Conservation (phyloP, 179 eudicot genomes). For the Actinidia chinensis region DNA sequence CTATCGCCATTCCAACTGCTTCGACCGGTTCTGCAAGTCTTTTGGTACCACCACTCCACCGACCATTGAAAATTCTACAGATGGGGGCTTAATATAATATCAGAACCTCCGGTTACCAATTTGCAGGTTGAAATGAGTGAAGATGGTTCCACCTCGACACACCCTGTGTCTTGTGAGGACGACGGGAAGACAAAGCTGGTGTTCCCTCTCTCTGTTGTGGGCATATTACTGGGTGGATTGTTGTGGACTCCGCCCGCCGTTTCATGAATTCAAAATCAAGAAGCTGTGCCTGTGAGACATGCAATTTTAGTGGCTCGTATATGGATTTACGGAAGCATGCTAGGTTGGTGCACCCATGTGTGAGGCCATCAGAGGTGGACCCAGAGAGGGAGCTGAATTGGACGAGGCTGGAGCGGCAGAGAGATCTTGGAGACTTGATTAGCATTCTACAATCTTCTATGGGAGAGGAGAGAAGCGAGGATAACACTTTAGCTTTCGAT, state of each 20-base stretch:
- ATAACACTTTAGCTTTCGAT: conserved; percentile 37
- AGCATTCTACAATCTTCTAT: conserved; percentile 70
- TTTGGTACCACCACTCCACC: conserved; percentile 26
- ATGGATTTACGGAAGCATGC: conserved; percentile 80
- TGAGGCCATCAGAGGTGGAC: conserved; percentile 71
- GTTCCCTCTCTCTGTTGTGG: conserved; percentile 94
- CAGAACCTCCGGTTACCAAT: conserved; percentile 23
- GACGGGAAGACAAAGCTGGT: conserved; percentile 43
- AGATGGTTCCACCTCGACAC: conserved; percentile 34
- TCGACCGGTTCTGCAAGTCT: conserved; percentile 84
- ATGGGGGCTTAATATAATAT: background rate
- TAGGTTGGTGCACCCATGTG: conserved; percentile 70
- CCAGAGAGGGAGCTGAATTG: conserved; percentile 74
- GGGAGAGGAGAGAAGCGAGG: conserved; percentile 53
- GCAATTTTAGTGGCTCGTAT: conserved; percentile 74
- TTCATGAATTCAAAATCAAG: conserved; percentile 77
- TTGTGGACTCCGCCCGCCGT: conserved; percentile 67
- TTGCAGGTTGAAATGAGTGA: conserved; percentile 35
- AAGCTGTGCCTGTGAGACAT: conserved; percentile 78
- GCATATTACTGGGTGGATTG: conserved; percentile 63
- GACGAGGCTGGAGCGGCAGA: conserved; percentile 82
- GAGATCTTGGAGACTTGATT: conserved; percentile 78
- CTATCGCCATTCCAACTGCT: conserved; percentile 91
- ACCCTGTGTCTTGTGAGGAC: conserved; percentile 37
- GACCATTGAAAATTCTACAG: background rate